Percentiles rank a stretch among this genome's conserved stretches.
Conservation (phyloP, 2,329 filamentous ascomycete species). For the Coniella lustricola region DNA sequence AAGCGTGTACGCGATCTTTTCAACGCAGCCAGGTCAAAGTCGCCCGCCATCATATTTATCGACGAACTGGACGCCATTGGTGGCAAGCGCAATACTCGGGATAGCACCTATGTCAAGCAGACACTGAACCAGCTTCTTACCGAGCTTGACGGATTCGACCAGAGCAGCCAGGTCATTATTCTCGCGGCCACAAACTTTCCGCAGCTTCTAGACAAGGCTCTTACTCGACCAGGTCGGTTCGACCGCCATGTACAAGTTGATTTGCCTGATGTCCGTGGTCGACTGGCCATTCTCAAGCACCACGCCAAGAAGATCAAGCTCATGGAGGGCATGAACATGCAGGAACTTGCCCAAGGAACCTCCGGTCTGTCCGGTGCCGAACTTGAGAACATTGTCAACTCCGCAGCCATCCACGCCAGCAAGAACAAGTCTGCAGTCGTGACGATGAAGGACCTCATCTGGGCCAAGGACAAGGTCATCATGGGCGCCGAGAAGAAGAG, state of each 20-base stretch:
- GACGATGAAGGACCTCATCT: constrained; percentile 76
- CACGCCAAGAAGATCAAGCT: constrained; percentile 89
- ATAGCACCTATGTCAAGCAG: constrained; percentile 93
- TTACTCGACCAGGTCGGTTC: constrained; percentile 90
- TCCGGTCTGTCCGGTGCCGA: constrained; percentile 92
- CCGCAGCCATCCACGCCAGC: constrained; percentile 90
- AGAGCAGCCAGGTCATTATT: constrained; percentile 90
- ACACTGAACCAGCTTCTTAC: constrained; percentile 96
- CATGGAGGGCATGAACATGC: constrained; percentile 71
- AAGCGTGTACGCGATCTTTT: constrained; percentile 71
- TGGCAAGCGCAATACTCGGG: constrained; percentile 83
- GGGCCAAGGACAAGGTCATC: constrained; percentile 96
- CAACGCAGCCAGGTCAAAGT: constrained; percentile 27
- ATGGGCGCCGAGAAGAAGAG: constrained; percentile 92
- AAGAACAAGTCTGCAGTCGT: constrained; percentile 74
- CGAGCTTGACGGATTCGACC: constrained; percentile 93
- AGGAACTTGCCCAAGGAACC: constrained; percentile 77
- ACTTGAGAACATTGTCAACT: constrained; percentile 93
- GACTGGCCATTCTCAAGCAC: constrained; percentile 86
- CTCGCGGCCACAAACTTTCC: constrained; percentile 96
- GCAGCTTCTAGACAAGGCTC: constrained; percentile 85
- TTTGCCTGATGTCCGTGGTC: constrained; percentile 86
- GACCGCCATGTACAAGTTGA: constrained; percentile 86
- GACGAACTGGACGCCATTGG: constrained; percentile 91
- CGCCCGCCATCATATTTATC: constrained; percentile 65